A percentile compares a stretch with the other conserved stretches of the same genome.
Evolutionary conservation across 129 eudicot genomes (phyloP).

Genomic region (Gnaphalium uliginosum): DNA sequence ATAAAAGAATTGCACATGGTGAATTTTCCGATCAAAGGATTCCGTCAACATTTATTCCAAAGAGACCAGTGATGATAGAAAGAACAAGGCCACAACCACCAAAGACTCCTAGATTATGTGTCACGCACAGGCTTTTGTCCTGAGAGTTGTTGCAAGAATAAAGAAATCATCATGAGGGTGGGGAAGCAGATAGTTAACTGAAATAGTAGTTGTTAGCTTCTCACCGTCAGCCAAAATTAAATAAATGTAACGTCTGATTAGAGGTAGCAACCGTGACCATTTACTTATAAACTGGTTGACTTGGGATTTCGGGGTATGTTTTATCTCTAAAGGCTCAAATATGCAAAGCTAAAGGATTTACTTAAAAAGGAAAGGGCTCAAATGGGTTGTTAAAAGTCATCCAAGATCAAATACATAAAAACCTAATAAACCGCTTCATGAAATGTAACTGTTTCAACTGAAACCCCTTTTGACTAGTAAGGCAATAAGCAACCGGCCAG

Average conservation of each 20-base stretch:
- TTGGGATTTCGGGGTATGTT: too few species aligned
- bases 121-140: constrained; percentile 81
- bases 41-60: constrained; percentile 76
- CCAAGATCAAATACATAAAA: not conserved
- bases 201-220: not conserved
- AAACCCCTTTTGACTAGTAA: too few species aligned
- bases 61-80: constrained; percentile 57
- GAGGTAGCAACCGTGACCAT: not conserved
- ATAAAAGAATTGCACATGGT: constrained; percentile 57
- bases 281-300: not conserved
- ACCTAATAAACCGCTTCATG: not conserved
- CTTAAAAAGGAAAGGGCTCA: not conserved
- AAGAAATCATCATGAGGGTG: not conserved
- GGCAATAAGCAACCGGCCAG: too few species aligned
- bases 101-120: constrained; percentile 85
- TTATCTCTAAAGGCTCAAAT: not conserved
- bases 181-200: not conserved
- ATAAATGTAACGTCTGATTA: not conserved
- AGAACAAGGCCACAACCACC: constrained; percentile 92
- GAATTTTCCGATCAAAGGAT: constrained; percentile 56
- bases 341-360: not conserved
- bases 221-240: not conserved
- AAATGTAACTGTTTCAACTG: not conserved
- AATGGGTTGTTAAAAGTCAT: not conserved
- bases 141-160: constrained; percentile 26